Conservation (phyloP, 108 stramenopile species). For the Stephanodiscus minutulus region DNA sequence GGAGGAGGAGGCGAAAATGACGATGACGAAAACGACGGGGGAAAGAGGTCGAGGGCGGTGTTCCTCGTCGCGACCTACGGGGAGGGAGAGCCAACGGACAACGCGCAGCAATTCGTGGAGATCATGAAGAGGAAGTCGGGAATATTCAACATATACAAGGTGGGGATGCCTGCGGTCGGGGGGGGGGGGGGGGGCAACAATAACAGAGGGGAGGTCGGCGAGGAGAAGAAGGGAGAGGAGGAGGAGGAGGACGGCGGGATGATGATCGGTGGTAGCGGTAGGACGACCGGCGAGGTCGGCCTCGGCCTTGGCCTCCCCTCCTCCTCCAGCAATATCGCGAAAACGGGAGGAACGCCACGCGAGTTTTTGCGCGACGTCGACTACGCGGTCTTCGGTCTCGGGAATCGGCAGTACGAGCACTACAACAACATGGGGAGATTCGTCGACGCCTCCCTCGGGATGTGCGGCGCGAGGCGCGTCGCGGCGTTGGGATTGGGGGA, state of each 20-base stretch:
- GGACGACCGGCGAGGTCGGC: background rate
- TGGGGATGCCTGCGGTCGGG: background rate
- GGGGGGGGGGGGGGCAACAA: too few species aligned
- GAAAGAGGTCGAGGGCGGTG: slow-evolving; percentile 62
- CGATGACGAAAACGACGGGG: too few species aligned
- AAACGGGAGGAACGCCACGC: too few species aligned
- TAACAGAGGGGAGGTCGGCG: background rate
- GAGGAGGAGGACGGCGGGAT: slow-evolving; percentile 19
- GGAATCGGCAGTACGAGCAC: slow-evolving; percentile 97
- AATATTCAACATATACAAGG: slow-evolving; percentile 35
- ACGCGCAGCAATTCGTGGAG: slow-evolving; percentile 81
- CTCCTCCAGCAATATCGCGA: too few species aligned
- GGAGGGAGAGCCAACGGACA: slow-evolving; percentile 99
- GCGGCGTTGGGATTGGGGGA: slow-evolving; percentile 87
- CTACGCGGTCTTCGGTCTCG: slow-evolving; percentile 97
- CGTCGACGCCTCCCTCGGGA: slow-evolving; percentile 70
- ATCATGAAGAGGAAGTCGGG: slow-evolving; percentile 60
- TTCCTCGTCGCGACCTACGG: slow-evolving; percentile 98
- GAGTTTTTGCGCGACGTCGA: too few species aligned
- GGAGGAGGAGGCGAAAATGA: slow-evolving; percentile 56
- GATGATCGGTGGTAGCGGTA: too few species aligned
- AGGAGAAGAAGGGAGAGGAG: slow-evolving; percentile 7
- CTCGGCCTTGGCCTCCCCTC: too few species aligned
- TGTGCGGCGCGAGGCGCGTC: slow-evolving; percentile 76
- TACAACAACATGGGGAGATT: slow-evolving; percentile 96